phyloP scores from a whole-genome alignment of 306 rosid species.

The Ochetophila trinervis region DNA sequence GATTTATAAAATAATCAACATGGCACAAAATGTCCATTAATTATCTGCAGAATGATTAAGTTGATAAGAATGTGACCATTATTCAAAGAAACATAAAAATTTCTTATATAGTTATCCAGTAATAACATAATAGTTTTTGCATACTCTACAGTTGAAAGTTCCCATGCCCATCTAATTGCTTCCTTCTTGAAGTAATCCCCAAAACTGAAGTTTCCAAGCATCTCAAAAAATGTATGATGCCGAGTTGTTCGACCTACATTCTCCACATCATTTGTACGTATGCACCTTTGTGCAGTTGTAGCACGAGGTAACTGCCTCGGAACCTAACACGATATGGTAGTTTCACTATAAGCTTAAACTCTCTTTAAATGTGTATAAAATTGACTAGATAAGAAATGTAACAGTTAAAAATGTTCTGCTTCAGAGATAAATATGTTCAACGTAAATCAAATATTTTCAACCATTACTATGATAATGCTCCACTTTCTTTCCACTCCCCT shows the following conservation, averaged over 20 bases:
- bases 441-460: too few species aligned
- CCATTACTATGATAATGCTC: too few species aligned
- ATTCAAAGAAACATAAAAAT: conserved; percentile 6
- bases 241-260: conserved; percentile 85
- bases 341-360: background rate
- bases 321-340: conserved; percentile 33
- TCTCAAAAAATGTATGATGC: conserved; percentile 92
- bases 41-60: background rate
- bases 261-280: conserved; percentile 82
- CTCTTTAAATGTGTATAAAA: too few species aligned
- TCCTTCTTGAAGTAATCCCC: conserved; percentile 95
- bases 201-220: conserved; percentile 98
- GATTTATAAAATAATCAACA: background rate
- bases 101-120: background rate
- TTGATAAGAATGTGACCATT: background rate
- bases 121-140: conserved; percentile 21
- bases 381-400: too few species aligned
- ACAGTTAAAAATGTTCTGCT: too few species aligned
- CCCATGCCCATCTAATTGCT: conserved; percentile 97
- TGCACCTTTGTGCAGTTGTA: conserved; percentile 83
- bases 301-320: conserved; percentile 74
- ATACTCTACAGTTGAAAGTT: conserved; percentile 78
- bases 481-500: too few species aligned
- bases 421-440: too few species aligned
- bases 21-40: background rate